These are phyloP conservation scores for Coniella lustricola DNA, from an alignment of 2,329 filamentous ascomycete species.

Conservation along the genomic window DNA sequence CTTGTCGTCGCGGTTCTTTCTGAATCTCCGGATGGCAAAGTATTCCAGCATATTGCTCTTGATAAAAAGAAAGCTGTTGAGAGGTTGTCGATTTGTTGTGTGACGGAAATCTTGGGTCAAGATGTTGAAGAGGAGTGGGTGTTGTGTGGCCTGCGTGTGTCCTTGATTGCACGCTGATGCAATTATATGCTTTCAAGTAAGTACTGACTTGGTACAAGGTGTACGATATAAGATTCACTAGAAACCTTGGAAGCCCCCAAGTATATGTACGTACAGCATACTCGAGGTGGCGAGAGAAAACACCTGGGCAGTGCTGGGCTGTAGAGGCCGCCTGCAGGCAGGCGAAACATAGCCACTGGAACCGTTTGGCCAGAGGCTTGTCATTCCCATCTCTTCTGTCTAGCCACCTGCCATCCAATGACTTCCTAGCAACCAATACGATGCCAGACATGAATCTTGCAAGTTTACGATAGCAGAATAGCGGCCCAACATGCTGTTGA, in stretches of 20 bases:
- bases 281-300: slow-evolving; percentile 8
- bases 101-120: not conserved
- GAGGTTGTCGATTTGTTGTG: not conserved
- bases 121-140: not conserved
- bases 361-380: slow-evolving; percentile 1
- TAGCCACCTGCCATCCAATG: no score
- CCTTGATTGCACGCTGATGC: not conserved
- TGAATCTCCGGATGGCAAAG: slow-evolving; percentile 55
- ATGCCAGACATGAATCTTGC: no score
- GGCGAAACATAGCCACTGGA: slow-evolving; percentile 15
- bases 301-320: slow-evolving; percentile 5
- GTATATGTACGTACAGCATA: no score
- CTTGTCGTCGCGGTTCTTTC: slow-evolving; percentile 33
- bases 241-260: no score
- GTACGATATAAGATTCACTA: no score
- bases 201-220: no score
- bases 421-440: no score
- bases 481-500: no score
- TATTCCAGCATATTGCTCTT: slow-evolving; percentile 51
- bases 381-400: no score
- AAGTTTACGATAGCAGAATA: no score
- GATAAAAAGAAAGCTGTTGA: no score
- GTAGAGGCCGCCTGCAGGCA: slow-evolving; percentile 3
- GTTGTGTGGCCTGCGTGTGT: not conserved
- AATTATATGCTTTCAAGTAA: slow-evolving; percentile 2